These are phyloP conservation scores for Gonapodya sp. DNA, from an alignment of 192 early-diverging fungal species.

Conservation along the genomic window DNA sequence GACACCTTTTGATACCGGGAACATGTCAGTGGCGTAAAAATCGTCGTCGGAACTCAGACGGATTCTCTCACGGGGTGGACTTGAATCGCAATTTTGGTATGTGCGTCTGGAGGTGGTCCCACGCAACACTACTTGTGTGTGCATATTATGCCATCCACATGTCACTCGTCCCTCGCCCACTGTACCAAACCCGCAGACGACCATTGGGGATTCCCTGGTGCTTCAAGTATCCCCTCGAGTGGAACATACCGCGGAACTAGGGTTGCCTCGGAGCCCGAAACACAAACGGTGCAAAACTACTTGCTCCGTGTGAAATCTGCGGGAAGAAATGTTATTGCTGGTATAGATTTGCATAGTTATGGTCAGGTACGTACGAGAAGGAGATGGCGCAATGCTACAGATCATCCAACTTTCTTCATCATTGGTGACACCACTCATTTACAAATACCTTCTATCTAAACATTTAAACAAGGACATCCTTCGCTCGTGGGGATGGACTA, in stretches of 20 bases:
- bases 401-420: too few relatives aligned
- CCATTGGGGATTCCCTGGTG: slow-evolving; percentile 26
- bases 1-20: background rate
- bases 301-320: slow-evolving; percentile 16
- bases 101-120: background rate
- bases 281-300: slow-evolving; percentile 35
- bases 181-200: slow-evolving; percentile 30
- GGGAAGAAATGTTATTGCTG: slow-evolving; percentile 38
- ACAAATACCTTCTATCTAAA: too few relatives aligned
- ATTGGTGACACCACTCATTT: too few relatives aligned
- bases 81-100: slow-evolving; percentile 18
- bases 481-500: slow-evolving; percentile 37
- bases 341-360: slow-evolving; percentile 50
- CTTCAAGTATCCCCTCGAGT: slow-evolving; percentile 25
- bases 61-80: slow-evolving; percentile 16
- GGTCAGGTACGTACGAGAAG: slow-evolving; percentile 36
- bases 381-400: too few relatives aligned
- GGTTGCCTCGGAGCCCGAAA: slow-evolving; percentile 32
- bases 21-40: slow-evolving; percentile 49
- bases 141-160: background rate
- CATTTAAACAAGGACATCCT: slow-evolving; percentile 25
- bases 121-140: background rate
- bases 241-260: slow-evolving; percentile 26
- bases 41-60: slow-evolving; percentile 23
- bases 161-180: background rate